Evolutionary conservation across 371 early-diverging fungal species (phyloP).

Genomic region (Funneliformis caledonium): DNA sequence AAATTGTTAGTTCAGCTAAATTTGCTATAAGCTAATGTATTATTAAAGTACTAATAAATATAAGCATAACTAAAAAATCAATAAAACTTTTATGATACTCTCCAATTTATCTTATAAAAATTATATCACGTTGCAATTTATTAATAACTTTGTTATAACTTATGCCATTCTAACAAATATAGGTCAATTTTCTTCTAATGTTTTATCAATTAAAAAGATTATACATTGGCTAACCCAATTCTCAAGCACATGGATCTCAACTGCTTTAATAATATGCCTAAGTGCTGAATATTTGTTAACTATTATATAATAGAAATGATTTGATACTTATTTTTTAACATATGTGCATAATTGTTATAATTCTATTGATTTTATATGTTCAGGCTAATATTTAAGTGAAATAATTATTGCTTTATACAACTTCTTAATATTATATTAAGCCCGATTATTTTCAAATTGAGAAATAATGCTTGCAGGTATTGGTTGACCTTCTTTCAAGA

Average conservation of each 20-base stretch:
- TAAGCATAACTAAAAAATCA: conserved; percentile 7
- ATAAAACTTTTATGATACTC: background rate
- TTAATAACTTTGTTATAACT: background rate
- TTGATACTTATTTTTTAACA: background rate
- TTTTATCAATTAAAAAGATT: background rate
- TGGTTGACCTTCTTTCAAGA: background rate
- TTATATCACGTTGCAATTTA: background rate
- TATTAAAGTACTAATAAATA: background rate
- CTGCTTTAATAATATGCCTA: background rate
- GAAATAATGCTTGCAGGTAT: background rate
- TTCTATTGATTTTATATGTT: background rate
- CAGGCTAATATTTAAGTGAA: background rate
- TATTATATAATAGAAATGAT: background rate
- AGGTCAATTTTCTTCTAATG: background rate
- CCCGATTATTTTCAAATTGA: background rate
- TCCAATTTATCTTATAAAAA: background rate
- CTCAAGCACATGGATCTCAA: background rate
- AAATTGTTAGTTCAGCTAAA: background rate
- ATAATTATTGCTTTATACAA: background rate
- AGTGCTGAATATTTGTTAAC: background rate
- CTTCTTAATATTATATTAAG: background rate
- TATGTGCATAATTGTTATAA: background rate
- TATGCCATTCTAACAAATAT: background rate
- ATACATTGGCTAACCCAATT: background rate
- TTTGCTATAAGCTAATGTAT: background rate